Evolutionary conservation across 441 rosid species (phyloP).

Genomic region (Erysimum pusillum): DNA sequence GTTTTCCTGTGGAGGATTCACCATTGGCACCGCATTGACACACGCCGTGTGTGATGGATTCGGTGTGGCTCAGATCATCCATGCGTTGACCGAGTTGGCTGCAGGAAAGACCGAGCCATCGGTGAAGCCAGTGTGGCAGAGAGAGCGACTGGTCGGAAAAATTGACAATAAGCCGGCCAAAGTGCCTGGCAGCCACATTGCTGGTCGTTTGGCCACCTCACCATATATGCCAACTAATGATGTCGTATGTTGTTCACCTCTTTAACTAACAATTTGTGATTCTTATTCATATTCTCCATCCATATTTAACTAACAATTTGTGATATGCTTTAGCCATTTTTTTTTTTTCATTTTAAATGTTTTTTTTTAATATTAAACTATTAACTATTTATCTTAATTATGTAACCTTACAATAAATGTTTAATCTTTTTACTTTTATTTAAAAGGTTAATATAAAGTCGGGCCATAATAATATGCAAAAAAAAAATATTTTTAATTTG

Average conservation of each 20-base stretch:
- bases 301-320: too few relatives aligned
- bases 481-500: too few relatives aligned
- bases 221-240: conserved; percentile 26
- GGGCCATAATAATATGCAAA: too few relatives aligned
- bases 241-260: not conserved
- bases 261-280: too few relatives aligned
- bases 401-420: too few relatives aligned
- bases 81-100: conserved; percentile 59
- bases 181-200: not conserved
- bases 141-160: conserved; percentile 42
- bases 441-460: too few relatives aligned
- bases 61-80: conserved; percentile 59
- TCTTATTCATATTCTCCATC: too few relatives aligned
- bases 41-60: conserved; percentile 63
- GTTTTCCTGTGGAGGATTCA: conserved; percentile 65
- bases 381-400: too few relatives aligned
- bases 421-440: too few relatives aligned
- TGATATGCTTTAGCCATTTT: too few relatives aligned
- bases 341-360: too few relatives aligned
- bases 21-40: conserved; percentile 56
- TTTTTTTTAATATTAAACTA: too few relatives aligned
- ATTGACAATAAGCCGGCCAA: conserved; percentile 22
- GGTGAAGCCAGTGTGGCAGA: conserved; percentile 59
- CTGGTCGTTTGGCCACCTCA: conserved; percentile 36
- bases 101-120: conserved; percentile 55